Evolutionary conservation across 495 filamentous ascomycete genomes (phyloP), one percentile per base, ranked within the genome.

Genomic region (Wilcoxina mikolae): DNA sequence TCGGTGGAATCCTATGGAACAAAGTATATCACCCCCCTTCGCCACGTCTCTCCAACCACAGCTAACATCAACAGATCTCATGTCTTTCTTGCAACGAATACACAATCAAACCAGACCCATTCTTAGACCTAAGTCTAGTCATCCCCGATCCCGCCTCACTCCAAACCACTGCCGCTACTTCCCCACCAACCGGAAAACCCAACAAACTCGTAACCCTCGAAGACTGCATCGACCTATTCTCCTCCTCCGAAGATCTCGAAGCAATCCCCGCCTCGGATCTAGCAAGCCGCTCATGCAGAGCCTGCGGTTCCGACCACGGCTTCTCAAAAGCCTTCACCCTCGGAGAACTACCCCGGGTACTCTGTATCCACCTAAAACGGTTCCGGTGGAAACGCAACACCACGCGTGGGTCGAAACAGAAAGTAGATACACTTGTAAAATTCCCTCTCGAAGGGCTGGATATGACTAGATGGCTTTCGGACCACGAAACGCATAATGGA

Each of bases 1-100:
- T 64, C 41, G 60, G 60, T 31, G 60, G 60, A 49, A 51, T 62
- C 25, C 27, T 64, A 27, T 64, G 60, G 60, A 64, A 64, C n/a
- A 64, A 64, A 53, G 60, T 64, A 58, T 39, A n/a, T 23, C 35
- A 23, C 12, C n/a, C 0, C 15, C 43, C 18, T 4, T n/a, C n/a
- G 10, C 9, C 0, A 35, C 24, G 50, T 17, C 24, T 33, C 11
- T 39, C 22, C 18, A 43, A 43, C 12, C 28, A 25, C 20, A 27
- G 27, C 22, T 53, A 46, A 46, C 25, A 31, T 45, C 10, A 23
- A 43, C 45, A 64, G 60, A 64, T 64, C 27, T 26, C 61, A 46
- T 64, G 60, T 43, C 54, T 59, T 26, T 55, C 60, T 2, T 64
- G 60, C 43, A 41, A 52, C 23, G 38, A 62, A 15, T 64, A 56